A percentile compares a stretch with the other conserved stretches of the same genome.
These are phyloP conservation scores for Dittrichia graveolens DNA, from an alignment of 129 eudicot genomes.

Conservation along the genomic window DNA sequence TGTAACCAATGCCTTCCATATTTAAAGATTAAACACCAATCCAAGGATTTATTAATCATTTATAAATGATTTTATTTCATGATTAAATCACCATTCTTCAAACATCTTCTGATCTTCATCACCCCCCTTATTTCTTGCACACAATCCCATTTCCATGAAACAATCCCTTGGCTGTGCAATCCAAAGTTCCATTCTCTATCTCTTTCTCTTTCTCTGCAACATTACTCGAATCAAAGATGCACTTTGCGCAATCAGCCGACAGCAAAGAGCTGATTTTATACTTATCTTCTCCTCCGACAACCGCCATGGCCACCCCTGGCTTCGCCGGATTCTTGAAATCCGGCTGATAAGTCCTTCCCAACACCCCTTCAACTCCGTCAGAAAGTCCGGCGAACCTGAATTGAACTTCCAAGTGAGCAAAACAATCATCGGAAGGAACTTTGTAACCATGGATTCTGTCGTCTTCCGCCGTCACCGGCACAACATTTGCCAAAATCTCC, in stretches of 20 bases:
- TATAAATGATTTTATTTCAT: conserved; percentile 9
- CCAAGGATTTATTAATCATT: conserved; percentile 16
- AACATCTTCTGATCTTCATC: too few species aligned
- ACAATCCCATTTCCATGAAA: conserved; percentile 56
- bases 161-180: conserved; percentile 44
- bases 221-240: conserved; percentile 38
- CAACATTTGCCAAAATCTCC: conserved; percentile 53
- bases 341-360: conserved; percentile 55
- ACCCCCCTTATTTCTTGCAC: conserved; percentile 57
- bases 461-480: conserved; percentile 55
- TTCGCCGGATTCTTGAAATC: conserved; percentile 56
- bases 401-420: conserved; percentile 59
- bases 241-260: conserved; percentile 47
- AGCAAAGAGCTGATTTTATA: conserved; percentile 48
- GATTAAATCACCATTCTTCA: neutral
- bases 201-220: conserved; percentile 16
- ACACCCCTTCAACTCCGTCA: conserved; percentile 50
- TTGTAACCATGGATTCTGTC: conserved; percentile 52
- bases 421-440: conserved; percentile 48
- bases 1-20: neutral
- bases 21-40: neutral
- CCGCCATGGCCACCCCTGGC: conserved; percentile 70
- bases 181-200: conserved; percentile 36
- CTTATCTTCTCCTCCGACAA: conserved; percentile 67
- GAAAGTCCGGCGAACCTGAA: conserved; percentile 55